Percentiles rank a stretch among this genome's conserved stretches.
phyloP scores from a whole-genome alignment of 176 grass and related monocot species.

The Hyparrhenia diplandra region DNA sequence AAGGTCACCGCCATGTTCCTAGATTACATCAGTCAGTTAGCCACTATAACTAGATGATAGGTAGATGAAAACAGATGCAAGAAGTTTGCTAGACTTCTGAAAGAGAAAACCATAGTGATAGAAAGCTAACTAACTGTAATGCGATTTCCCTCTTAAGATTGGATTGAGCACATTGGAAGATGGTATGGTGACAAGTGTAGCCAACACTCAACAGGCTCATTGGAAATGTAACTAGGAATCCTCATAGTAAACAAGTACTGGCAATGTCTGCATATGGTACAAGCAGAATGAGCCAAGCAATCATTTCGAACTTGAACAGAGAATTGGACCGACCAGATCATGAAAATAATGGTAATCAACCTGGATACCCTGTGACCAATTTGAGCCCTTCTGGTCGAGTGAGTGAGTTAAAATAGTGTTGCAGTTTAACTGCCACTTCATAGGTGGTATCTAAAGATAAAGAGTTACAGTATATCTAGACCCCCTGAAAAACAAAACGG shows the following conservation, averaged over 20 bases:
- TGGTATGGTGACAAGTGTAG: not conserved
- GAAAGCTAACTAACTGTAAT: not conserved
- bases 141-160: not conserved
- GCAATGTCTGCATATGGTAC: not conserved
- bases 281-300: not conserved
- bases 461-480: not conserved
- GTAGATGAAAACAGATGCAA: conserved; percentile 14
- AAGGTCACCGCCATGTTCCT: conserved; percentile 90
- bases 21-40: conserved; percentile 22
- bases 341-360: not conserved
- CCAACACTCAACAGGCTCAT: not conserved
- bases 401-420: not conserved
- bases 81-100: not conserved
- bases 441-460: not conserved
- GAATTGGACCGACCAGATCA: not conserved
- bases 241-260: not conserved
- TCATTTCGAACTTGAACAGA: not conserved
- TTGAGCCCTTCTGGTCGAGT: not conserved
- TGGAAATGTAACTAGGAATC: not conserved
- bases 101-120: not conserved
- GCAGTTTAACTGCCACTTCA: not conserved
- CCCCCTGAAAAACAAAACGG: not conserved
- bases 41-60: conserved; percentile 8
- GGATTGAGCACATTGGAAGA: not conserved
- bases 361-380: not conserved